Evolutionary conservation across 1,139 yeast species (phyloP).

Genomic region (Yamadazyma siamensis): DNA sequence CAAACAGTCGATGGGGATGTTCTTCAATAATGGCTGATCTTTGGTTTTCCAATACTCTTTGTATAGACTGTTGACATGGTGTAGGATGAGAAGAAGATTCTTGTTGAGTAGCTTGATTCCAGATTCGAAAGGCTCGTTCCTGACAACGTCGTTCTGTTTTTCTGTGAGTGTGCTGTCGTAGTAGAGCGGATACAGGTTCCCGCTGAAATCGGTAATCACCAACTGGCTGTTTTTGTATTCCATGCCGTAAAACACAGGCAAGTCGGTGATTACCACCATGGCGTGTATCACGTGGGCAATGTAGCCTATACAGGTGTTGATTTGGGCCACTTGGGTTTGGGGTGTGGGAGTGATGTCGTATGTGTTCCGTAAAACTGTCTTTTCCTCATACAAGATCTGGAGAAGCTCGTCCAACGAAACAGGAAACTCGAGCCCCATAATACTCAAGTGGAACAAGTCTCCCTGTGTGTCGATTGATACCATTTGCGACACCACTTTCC

Average conservation of each 20-base stretch:
- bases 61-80: slow-evolving; percentile 19
- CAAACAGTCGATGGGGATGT: slow-evolving; percentile 36
- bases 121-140: slow-evolving; percentile 30
- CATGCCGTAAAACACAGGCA: slow-evolving; percentile 29
- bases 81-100: slow-evolving; percentile 26
- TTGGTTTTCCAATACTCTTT: slow-evolving; percentile 3
- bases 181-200: slow-evolving; percentile 19
- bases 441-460: slow-evolving; percentile 24
- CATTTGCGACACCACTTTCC: slow-evolving; percentile 21
- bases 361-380: no score
- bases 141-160: slow-evolving; percentile 13
- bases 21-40: slow-evolving; percentile 12
- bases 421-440: slow-evolving; percentile 40
- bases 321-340: slow-evolving; percentile 19
- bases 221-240: slow-evolving; percentile 20
- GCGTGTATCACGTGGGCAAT: slow-evolving; percentile 25
- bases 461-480: slow-evolving; percentile 25
- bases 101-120: slow-evolving; percentile 33
- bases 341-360: no score
- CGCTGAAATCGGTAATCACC: slow-evolving; percentile 24
- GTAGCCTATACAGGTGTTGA: slow-evolving; percentile 33
- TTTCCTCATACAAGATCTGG: no score
- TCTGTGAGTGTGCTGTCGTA: slow-evolving; percentile 25
- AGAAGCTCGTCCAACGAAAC: no score
- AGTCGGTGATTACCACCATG: slow-evolving; percentile 24